Percentiles rank a stretch among this genome's conserved stretches.
Conservation (phyloP, 2,329 filamentous ascomycete genomes). For the Ophiostoma himal-ulmi region DNA sequence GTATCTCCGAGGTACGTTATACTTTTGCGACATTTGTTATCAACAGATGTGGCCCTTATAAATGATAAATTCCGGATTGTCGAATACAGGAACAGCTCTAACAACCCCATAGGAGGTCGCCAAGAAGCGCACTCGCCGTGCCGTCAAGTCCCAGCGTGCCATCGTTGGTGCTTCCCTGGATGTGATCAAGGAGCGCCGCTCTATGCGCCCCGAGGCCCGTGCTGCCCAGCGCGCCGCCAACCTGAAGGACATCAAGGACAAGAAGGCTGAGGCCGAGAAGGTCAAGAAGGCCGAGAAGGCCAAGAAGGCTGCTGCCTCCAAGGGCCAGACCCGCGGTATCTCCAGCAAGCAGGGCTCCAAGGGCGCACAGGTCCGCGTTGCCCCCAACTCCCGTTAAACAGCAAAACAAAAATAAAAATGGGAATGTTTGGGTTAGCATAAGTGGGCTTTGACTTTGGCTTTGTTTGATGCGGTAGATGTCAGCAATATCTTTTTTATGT, state of each 20-base stretch:
- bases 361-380: slow-evolving; percentile 79
- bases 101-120: slow-evolving; percentile 74
- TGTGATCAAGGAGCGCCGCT: slow-evolving; percentile 98
- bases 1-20: slow-evolving; percentile 93
- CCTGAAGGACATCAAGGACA: slow-evolving; percentile 98
- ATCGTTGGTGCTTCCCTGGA: slow-evolving; percentile 99
- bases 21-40: background rate
- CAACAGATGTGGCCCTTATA: background rate
- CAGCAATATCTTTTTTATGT: slow-evolving; percentile 16
- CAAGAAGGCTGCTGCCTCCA: slow-evolving; percentile 70
- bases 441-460: slow-evolving; percentile 14
- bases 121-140: slow-evolving; percentile 98
- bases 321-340: slow-evolving; percentile 74
- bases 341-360: slow-evolving; percentile 96
- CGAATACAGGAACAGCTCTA: slow-evolving; percentile 22
- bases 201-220: slow-evolving; percentile 91
- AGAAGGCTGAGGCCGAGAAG: slow-evolving; percentile 81
- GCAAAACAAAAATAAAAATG: slow-evolving; percentile 16
- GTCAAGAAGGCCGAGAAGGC: slow-evolving; percentile 99
- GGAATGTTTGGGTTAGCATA: slow-evolving; percentile 13
- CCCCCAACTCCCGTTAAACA: slow-evolving; percentile 76
- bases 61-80: background rate
- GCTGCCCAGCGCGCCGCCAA: slow-evolving; percentile 80
- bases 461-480: slow-evolving; percentile 16
- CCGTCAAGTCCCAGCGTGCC: slow-evolving; percentile 97